These are phyloP conservation scores for Prunus mongolica DNA, from an alignment of 306 rosid genomes.

Conservation along the genomic window DNA sequence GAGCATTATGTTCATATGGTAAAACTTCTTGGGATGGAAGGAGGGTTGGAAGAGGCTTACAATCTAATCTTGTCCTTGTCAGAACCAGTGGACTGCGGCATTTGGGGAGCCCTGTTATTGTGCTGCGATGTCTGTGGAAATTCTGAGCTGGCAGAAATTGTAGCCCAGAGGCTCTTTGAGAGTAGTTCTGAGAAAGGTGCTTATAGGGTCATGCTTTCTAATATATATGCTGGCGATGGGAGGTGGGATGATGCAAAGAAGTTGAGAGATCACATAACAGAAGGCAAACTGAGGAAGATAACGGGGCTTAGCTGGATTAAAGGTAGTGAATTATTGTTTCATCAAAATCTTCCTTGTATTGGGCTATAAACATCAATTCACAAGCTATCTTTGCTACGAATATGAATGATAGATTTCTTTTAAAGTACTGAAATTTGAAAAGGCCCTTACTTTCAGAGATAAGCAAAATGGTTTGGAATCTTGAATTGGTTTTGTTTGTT, in stretches of 20 bases:
- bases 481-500: neutral
- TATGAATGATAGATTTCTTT: neutral
- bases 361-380: neutral
- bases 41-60: constrained; percentile 76
- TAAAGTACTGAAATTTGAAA: neutral
- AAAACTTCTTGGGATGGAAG: constrained; percentile 81
- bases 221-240: constrained; percentile 69
- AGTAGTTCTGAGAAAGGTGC: constrained; percentile 42
- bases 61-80: constrained; percentile 51
- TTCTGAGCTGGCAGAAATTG: constrained; percentile 63
- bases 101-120: constrained; percentile 79
- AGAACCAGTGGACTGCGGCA: constrained; percentile 72
- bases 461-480: neutral
- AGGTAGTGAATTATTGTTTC: constrained; percentile 23
- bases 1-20: constrained; percentile 87
- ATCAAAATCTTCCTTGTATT: neutral
- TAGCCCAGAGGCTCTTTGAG: constrained; percentile 50
- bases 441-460: neutral
- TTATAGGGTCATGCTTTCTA: constrained; percentile 74
- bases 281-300: constrained; percentile 42
- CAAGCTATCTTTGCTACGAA: neutral
- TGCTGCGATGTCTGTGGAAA: constrained; percentile 73
- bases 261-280: constrained; percentile 56
- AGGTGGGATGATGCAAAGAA: constrained; percentile 71
- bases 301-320: constrained; percentile 70